A percentile compares a stretch with the other conserved stretches of the same genome.
Evolutionary conservation across 345 rosid species (phyloP).

Genomic region (Corchorus capsularis): DNA sequence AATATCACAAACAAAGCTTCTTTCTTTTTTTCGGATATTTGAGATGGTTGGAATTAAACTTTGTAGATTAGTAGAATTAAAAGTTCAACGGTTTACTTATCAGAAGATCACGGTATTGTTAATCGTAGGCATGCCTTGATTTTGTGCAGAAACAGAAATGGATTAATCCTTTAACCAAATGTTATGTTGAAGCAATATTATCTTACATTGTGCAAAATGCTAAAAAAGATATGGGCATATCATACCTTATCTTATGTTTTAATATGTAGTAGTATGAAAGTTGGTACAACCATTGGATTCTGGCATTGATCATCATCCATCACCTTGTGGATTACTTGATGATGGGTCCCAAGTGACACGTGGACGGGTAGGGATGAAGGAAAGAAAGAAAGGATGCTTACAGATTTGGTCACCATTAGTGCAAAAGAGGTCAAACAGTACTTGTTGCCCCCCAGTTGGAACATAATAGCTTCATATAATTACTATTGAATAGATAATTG

Average conservation of each 20-base stretch:
- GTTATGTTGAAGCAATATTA: neutral
- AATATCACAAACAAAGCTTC: no score
- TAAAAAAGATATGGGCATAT: neutral
- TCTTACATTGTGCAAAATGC: neutral
- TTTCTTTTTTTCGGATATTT: neutral
- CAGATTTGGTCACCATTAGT: neutral
- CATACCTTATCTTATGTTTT: no score
- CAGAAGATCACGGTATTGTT: no score
- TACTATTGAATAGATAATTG: slow-evolving; percentile 16
- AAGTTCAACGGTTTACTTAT: neutral
- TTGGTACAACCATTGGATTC: neutral
- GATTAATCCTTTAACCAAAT: neutral
- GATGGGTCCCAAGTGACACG: neutral
- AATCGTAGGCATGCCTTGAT: neutral
- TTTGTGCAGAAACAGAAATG: neutral
- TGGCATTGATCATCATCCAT: neutral
- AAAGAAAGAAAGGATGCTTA: neutral
- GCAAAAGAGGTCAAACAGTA: neutral
- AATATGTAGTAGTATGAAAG: neutral
- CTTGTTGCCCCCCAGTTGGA: slow-evolving; percentile 14
- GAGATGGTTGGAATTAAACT: neutral
- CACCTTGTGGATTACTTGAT: no score
- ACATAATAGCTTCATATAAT: slow-evolving; percentile 12
- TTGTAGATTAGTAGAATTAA: no score
- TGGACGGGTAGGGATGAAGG: neutral